Base-by-base conservation (phyloP, 371 early-diverging fungal species). In the Cladochytrium tenue region DNA sequence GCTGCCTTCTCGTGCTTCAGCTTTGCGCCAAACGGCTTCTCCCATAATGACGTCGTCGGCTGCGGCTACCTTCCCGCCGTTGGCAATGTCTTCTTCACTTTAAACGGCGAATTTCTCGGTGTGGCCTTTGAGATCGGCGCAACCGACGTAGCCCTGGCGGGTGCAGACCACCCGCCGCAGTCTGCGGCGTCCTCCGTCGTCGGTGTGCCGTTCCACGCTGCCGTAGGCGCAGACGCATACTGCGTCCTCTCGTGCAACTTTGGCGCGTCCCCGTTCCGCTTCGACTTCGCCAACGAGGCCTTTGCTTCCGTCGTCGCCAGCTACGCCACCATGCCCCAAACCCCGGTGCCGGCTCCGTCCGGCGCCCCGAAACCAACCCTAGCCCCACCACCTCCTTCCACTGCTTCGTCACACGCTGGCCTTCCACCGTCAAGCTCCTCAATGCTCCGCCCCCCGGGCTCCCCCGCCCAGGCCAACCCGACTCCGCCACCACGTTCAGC, bases 31-130 rank as follows among this genome's bases (percentile, higher is more conserved):
- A 7, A 26, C n/a, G 53, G 53, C 7, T 53, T 53, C 27, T 10
- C 17, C 51, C 31, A 2, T 31, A 32, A 28, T 55, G 50, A 4
- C 28, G 63, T 27, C 51, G 63, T 63, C 56, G 63, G 63, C 3
- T 63, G 63, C 56, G 63, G 55, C 25, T 63, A 55, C 56, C 36
- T 53, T 15, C 63, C 63, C 17, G 53, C 56, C 35, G 35, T 55
- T 15, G 63, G 63, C 20, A 33, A 51, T 25, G 63, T 63, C 27
- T 63, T 63, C 27, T 63, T 63, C 35, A 63, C 63, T 4, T 36
- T 55, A 2, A 63, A 63, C 63, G 63, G 63, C 28, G 63, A 63
- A 28, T 63, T 55, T 35, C 55, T 63, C 13, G 63, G 63, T n/a
- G 63, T 55, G 28, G 63, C 63, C 34, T 63, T 63, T 34, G 31